Percentiles rank a stretch among this genome's conserved stretches.
Conservation (phyloP, 257 asterid species). For the Catharanthus roseus region DNA sequence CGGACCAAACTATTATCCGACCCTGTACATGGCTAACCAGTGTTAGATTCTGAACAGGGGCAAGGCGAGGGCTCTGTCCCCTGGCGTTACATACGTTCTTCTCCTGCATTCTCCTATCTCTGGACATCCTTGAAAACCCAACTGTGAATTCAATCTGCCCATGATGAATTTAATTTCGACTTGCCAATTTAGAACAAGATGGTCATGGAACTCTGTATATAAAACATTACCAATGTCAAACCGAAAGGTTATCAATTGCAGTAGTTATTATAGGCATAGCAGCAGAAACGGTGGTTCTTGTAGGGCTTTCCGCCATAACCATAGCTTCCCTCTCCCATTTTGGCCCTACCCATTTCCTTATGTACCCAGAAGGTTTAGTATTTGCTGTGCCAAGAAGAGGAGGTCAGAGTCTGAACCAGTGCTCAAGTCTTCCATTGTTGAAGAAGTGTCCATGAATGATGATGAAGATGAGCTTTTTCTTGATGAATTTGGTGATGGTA, state of each 20-base stretch:
- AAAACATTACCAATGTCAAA: conserved; percentile 2
- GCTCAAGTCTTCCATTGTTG: conserved; percentile 39
- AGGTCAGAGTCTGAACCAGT: conserved; percentile 36
- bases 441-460: conserved; percentile 32
- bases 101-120: not conserved
- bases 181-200: not conserved
- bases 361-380: conserved; percentile 18
- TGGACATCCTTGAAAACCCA: not conserved
- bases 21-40: no score
- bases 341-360: conserved; percentile 10
- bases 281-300: not conserved
- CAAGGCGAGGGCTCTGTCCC: not conserved
- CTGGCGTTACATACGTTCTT: not conserved
- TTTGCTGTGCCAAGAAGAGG: conserved; percentile 39
- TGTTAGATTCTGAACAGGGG: no score
- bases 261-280: not conserved
- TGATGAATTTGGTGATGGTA: conserved; percentile 52
- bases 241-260: not conserved
- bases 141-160: not conserved
- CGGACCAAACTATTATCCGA: no score
- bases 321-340: not conserved
- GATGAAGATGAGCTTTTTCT: conserved; percentile 32
- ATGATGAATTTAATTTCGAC: conserved; percentile 12
- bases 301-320: conserved; percentile 5
- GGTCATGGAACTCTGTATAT: not conserved